Conservation (phyloP, 1,284 basidiomycete species). For the Hypsizygus ulmarius region DNA sequence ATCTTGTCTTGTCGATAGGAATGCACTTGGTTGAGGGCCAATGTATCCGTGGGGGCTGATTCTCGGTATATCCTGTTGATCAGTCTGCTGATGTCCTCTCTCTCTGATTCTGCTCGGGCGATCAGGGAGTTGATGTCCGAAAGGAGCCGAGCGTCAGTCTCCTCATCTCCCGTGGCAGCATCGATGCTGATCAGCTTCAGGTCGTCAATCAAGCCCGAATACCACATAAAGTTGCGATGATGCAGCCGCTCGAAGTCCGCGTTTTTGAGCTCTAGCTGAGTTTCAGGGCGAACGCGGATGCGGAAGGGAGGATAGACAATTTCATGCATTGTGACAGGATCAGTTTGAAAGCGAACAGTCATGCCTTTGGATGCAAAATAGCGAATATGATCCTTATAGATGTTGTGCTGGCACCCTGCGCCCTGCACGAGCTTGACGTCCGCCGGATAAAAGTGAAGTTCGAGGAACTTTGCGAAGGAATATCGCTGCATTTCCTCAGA, state of each 20-base stretch:
- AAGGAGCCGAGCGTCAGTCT: slow-evolving; percentile 58
- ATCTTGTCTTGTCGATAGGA: slow-evolving; percentile 90
- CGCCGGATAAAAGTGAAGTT: slow-evolving; percentile 89
- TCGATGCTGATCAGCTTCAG: slow-evolving; percentile 73
- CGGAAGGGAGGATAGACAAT: slow-evolving; percentile 88
- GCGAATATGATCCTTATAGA: slow-evolving; percentile 90
- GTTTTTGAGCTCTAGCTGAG: slow-evolving; percentile 87
- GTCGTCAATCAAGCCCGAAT: slow-evolving; percentile 68
- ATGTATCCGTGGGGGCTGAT: slow-evolving; percentile 79
- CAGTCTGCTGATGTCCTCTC: slow-evolving; percentile 70
- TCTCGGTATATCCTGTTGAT: slow-evolving; percentile 83
- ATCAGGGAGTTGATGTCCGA: slow-evolving; percentile 68
- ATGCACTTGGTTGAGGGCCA: slow-evolving; percentile 86
- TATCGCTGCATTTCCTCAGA: slow-evolving; percentile 93
- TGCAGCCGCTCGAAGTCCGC: slow-evolving; percentile 80
- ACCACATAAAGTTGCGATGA: slow-evolving; percentile 70
- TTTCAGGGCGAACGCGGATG: slow-evolving; percentile 82
- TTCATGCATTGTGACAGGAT: slow-evolving; percentile 82
- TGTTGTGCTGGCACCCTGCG: slow-evolving; percentile 90
- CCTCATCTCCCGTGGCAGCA: slow-evolving; percentile 73
- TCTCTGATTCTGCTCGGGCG: slow-evolving; percentile 69
- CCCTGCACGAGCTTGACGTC: slow-evolving; percentile 80
- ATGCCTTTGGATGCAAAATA: slow-evolving; percentile 85
- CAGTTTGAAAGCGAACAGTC: slow-evolving; percentile 90
- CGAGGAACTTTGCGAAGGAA: slow-evolving; percentile 92